These are phyloP conservation scores for Hericium alpestre DNA, from an alignment of 768 basidiomycete species.

Conservation along the genomic window DNA sequence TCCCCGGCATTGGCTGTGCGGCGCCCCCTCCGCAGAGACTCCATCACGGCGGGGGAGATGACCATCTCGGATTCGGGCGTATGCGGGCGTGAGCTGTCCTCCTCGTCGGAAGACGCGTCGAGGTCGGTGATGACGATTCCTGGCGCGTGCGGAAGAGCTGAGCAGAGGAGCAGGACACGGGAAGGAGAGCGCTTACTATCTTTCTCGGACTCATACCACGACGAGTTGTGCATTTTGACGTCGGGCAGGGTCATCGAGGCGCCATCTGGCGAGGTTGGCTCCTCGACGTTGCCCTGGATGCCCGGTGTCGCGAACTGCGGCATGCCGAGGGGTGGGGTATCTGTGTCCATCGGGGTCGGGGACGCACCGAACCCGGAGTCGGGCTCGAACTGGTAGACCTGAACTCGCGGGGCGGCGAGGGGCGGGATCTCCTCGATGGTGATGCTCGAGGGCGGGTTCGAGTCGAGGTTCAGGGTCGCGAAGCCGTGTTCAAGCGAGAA, in stretches of 20 bases:
- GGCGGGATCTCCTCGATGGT: background rate
- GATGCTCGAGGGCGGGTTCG: background rate
- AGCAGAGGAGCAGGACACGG: background rate
- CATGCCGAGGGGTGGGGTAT: background rate
- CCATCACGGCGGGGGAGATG: slow-evolving; percentile 6
- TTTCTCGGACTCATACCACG: slow-evolving; percentile 14
- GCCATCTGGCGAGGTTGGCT: background rate
- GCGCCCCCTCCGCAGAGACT: background rate
- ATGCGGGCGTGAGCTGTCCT: slow-evolving; percentile 4
- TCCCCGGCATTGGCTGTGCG: background rate
- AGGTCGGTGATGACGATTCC: slow-evolving; percentile 15
- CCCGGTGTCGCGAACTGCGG: background rate
- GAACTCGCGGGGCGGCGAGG: background rate
- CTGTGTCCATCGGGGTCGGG: background rate
- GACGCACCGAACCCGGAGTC: background rate
- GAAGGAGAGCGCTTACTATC: slow-evolving; percentile 6
- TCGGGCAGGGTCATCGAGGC: background rate
- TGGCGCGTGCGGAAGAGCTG: background rate
- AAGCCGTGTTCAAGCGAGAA: slow-evolving; percentile 8
- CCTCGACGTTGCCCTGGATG: background rate
- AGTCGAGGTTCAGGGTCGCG: slow-evolving; percentile 2
- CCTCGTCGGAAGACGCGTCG: slow-evolving; percentile 12
- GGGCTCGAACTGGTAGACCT: background rate
- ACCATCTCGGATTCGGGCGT: background rate
- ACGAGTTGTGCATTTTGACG: slow-evolving; percentile 12